These are phyloP conservation scores for Chlorociboria aeruginascens DNA, from an alignment of 495 filamentous ascomycete species.

Conservation along the genomic window DNA sequence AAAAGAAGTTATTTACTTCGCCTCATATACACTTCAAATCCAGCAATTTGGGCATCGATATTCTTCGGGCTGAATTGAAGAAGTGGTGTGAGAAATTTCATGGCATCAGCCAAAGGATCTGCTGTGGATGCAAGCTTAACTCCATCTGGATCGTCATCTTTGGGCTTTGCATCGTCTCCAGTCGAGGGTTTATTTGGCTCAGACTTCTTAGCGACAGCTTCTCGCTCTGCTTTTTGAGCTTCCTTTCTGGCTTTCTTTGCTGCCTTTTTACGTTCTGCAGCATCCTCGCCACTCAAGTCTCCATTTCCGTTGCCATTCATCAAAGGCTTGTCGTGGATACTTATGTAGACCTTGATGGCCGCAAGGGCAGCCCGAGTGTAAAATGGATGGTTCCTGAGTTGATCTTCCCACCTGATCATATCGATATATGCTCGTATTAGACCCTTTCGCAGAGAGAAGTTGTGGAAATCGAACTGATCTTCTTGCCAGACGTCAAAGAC, in stretches of 20 bases:
- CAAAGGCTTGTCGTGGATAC: slow-evolving; percentile 65
- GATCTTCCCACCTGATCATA: slow-evolving; percentile 94
- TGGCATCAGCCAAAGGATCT: slow-evolving; percentile 72
- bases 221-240: slow-evolving; percentile 70
- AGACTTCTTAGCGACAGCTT: slow-evolving; percentile 64
- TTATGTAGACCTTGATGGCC: slow-evolving; percentile 68
- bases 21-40: slow-evolving; percentile 81
- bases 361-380: slow-evolving; percentile 76
- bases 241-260: slow-evolving; percentile 93
- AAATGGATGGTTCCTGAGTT: slow-evolving; percentile 82
- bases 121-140: slow-evolving; percentile 62
- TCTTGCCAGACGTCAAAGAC: slow-evolving; percentile 97
- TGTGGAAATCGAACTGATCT: slow-evolving; percentile 98
- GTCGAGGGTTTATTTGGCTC: slow-evolving; percentile 50
- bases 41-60: slow-evolving; percentile 69
- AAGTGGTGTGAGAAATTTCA: slow-evolving; percentile 73
- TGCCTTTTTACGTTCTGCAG: slow-evolving; percentile 74
- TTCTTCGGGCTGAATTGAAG: slow-evolving; percentile 74
- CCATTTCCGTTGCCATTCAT: slow-evolving; percentile 42
- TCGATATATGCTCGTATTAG: slow-evolving; percentile 91
- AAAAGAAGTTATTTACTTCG: slow-evolving; percentile 42
- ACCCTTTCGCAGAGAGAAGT: slow-evolving; percentile 88
- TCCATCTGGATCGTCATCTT: slow-evolving; percentile 80
- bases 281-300: slow-evolving; percentile 29
- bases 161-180: slow-evolving; percentile 51